Percentiles rank a stretch among this genome's conserved stretches.
Evolutionary conservation across 2,329 filamentous ascomycete genomes (phyloP).

Genomic region (Corynespora cassiicola): DNA sequence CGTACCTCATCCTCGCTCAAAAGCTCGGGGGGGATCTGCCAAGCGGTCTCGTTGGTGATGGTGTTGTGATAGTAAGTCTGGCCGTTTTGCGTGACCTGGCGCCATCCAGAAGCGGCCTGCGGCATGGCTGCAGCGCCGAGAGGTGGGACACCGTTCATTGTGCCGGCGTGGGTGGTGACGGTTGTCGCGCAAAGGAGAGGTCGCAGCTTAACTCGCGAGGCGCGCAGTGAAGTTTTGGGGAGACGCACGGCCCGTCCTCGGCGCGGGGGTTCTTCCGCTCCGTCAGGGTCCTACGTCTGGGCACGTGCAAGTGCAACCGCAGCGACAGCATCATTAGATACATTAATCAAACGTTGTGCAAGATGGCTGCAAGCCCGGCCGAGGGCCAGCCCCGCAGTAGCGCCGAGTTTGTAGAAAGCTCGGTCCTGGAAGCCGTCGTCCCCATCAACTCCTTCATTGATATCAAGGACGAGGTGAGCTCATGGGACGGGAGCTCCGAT

Average conservation of each 20-base stretch:
- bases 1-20: constrained; percentile 82
- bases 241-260: too few relatives aligned
- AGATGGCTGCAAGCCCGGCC: constrained; percentile 27
- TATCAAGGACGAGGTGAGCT: constrained; percentile 47
- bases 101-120: constrained; percentile 63
- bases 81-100: constrained; percentile 82
- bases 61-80: constrained; percentile 91
- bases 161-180: constrained; percentile 10
- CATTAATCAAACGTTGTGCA: too few relatives aligned
- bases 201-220: neutral
- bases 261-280: too few relatives aligned
- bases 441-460: constrained; percentile 44
- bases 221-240: constrained; percentile 6
- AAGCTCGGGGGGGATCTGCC: constrained; percentile 90
- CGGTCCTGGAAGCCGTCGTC: constrained; percentile 46
- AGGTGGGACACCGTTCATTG: constrained; percentile 66
- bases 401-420: constrained; percentile 46
- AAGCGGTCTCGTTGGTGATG: constrained; percentile 85
- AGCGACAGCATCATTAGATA: neutral
- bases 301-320: constrained; percentile 4
- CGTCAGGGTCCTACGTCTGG: too few relatives aligned
- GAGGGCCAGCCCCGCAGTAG: constrained; percentile 37
- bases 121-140: constrained; percentile 52
- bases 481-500: constrained; percentile 53
- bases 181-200: too few relatives aligned